Evolutionary conservation across 208 protist genomes (phyloP), one percentile per base, ranked within the genome.

Genomic region (Acanthamoeba divionensis): DNA sequence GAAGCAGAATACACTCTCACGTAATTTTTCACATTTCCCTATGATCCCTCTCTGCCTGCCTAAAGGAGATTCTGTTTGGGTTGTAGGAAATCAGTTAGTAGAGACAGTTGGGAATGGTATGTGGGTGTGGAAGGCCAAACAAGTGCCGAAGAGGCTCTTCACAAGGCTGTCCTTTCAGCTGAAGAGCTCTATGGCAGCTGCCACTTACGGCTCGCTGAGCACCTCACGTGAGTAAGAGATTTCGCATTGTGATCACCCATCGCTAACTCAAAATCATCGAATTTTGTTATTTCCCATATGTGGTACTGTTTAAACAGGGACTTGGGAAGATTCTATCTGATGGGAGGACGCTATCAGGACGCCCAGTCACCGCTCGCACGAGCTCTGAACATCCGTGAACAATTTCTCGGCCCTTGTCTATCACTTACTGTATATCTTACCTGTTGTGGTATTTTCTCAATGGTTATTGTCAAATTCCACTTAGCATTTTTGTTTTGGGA

Each of bases 161-260:
- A 85, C 54, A 62, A 65, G 36, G 60, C 75, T 36, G 54, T 85
- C 18, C 54, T 57, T 2, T 50, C 52, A 0, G 48, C 80, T n/a
- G 80, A 89, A 38, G 41, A 50, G 15, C 52, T 29, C 38, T 89
- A 89, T 36, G 80, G 80, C 3, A 41, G 57, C 18, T 73, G 41
- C 21, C 80, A 89, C 24, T 63, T 73, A 29, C 44, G 80, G 33
- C 60, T 89, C 26, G 80, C 80, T 21, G 60, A 89, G 60, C 75
- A 60, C 45, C 71, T 50, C 71, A 73, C 29, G 65, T 73, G 29
- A 15, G 10, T 55, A 2, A 2, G 29, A 0, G 24, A 6, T n/a
- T 79, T 41, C 36, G 1, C 36, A 8, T 79, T 24, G 13, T 13
- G 6, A 1, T 24, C 10, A 15, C 33, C 29, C 55, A 4, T 12